Percentiles rank a stretch among this genome's conserved stretches.
phyloP scores from a whole-genome alignment of 768 basidiomycete species.

The Pulveroboletus sp. region DNA sequence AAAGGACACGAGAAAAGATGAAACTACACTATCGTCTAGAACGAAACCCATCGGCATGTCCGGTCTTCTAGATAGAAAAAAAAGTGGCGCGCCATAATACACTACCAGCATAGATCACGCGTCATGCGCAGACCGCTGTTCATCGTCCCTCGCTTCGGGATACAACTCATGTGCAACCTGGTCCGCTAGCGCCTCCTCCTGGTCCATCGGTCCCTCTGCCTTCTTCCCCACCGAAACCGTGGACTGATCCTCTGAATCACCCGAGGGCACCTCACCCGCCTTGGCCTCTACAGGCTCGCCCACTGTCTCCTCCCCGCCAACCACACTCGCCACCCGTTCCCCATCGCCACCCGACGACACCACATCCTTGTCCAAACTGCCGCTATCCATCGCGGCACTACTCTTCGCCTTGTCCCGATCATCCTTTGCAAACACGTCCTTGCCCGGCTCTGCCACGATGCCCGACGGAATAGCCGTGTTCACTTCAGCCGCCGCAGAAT shows the following conservation, averaged over 20 bases:
- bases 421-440: constrained; percentile 64
- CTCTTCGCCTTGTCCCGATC: constrained; percentile 53
- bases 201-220: constrained; percentile 44
- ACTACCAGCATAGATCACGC: background rate
- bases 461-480: constrained; percentile 43
- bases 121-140: background rate
- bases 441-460: constrained; percentile 68
- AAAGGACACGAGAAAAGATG: too few species aligned
- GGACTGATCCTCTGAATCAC: background rate
- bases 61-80: background rate
- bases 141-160: constrained; percentile 33
- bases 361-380: constrained; percentile 3
- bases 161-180: constrained; percentile 56
- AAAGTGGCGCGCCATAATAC: too few species aligned
- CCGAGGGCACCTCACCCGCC: background rate
- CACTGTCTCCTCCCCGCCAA: constrained; percentile 4
- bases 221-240: constrained; percentile 3
- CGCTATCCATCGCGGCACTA: background rate
- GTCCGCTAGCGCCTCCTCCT: constrained; percentile 49
- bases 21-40: too few species aligned
- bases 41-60: background rate
- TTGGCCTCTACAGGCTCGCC: background rate
- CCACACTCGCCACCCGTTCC: constrained; percentile 38
- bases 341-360: background rate
- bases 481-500: constrained; percentile 43